A percentile compares a stretch with the other conserved stretches of the same genome.
These are phyloP conservation scores for Leucosporidium yakuticum DNA, from an alignment of 768 basidiomycete species.

Conservation along the genomic window DNA sequence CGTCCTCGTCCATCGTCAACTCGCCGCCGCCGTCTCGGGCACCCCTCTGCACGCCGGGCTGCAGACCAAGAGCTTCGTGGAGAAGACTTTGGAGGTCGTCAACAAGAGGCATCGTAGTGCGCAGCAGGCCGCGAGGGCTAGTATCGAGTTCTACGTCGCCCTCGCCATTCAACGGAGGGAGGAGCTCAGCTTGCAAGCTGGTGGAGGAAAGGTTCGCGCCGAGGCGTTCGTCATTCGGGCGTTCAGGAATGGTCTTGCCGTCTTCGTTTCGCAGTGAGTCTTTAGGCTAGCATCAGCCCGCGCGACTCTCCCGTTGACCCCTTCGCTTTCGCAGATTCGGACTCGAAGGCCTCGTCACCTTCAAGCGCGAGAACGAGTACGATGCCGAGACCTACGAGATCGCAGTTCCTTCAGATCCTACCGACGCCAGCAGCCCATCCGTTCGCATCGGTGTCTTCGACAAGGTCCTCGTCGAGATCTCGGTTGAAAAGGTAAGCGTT, in stretches of 20 bases:
- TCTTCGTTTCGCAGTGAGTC: slow-evolving; percentile 86
- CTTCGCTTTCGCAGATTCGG: slow-evolving; percentile 61
- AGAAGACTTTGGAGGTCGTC: slow-evolving; percentile 74
- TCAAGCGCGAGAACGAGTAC: slow-evolving; percentile 82
- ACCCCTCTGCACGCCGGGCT: slow-evolving; percentile 75
- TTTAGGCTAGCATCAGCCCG: neutral
- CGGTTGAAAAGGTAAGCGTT: slow-evolving; percentile 68
- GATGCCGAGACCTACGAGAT: slow-evolving; percentile 87
- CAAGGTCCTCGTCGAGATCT: slow-evolving; percentile 81
- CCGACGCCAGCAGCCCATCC: slow-evolving; percentile 40
- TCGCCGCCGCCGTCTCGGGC: slow-evolving; percentile 81
- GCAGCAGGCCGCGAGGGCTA: slow-evolving; percentile 93
- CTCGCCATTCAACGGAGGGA: slow-evolving; percentile 59
- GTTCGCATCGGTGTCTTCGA: slow-evolving; percentile 82
- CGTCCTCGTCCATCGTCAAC: slow-evolving; percentile 87
- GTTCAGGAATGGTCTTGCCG: slow-evolving; percentile 92
- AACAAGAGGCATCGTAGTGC: slow-evolving; percentile 92
- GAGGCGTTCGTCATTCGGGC: slow-evolving; percentile 89
- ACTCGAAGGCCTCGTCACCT: slow-evolving; percentile 87
- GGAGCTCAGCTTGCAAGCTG: slow-evolving; percentile 41
- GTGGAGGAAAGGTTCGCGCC: slow-evolving; percentile 52
- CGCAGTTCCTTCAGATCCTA: slow-evolving; percentile 52
- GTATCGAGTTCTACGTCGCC: slow-evolving; percentile 95
- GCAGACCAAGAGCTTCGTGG: slow-evolving; percentile 81
- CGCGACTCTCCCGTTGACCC: neutral